Conservation (phyloP, 2,329 filamentous ascomycete genomes). For the Podosphaera xanthii region DNA sequence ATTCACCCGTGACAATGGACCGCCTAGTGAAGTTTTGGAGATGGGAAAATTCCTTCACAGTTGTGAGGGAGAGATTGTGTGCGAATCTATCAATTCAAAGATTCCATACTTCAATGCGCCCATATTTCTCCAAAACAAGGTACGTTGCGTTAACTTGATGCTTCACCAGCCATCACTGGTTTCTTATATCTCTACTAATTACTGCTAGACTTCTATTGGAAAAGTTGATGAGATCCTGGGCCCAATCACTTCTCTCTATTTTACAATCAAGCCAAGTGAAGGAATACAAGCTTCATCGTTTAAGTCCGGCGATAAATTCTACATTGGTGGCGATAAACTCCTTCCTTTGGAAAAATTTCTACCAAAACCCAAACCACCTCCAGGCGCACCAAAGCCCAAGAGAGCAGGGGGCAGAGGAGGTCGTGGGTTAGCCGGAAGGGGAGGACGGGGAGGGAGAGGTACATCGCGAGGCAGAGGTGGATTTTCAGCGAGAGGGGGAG, state of each 20-base stretch:
- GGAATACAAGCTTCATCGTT: conserved; percentile 89
- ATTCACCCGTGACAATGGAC: conserved; percentile 37
- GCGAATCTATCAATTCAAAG: conserved; percentile 84
- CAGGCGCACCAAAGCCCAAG: conserved; percentile 47
- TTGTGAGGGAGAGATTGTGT: conserved; percentile 94
- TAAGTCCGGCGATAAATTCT: conserved; percentile 94
- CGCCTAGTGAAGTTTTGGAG: conserved; percentile 44
- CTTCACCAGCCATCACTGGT: background rate
- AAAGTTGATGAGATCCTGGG: conserved; percentile 97
- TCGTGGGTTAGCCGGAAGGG: conserved; percentile 21
- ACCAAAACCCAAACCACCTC: conserved; percentile 64
- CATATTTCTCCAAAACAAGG: conserved; percentile 98
- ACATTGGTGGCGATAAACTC: conserved; percentile 82
- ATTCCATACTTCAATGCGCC: conserved; percentile 98
- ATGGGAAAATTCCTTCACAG: conserved; percentile 89
- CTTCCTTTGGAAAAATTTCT: conserved; percentile 90
- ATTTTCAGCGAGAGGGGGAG: conserved; percentile 22
- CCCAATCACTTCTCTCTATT: conserved; percentile 93
- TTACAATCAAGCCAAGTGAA: conserved; percentile 92
- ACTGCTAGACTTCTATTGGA: conserved; percentile 50
- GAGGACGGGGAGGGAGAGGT: conserved; percentile 23
- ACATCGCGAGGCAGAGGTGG: conserved; percentile 30
- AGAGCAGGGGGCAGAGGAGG: conserved; percentile 32
- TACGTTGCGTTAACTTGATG: conserved; percentile 15
- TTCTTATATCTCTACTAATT: background rate